These are phyloP conservation scores for Boletus sensibilis DNA, from an alignment of 768 basidiomycete genomes.

Conservation along the genomic window DNA sequence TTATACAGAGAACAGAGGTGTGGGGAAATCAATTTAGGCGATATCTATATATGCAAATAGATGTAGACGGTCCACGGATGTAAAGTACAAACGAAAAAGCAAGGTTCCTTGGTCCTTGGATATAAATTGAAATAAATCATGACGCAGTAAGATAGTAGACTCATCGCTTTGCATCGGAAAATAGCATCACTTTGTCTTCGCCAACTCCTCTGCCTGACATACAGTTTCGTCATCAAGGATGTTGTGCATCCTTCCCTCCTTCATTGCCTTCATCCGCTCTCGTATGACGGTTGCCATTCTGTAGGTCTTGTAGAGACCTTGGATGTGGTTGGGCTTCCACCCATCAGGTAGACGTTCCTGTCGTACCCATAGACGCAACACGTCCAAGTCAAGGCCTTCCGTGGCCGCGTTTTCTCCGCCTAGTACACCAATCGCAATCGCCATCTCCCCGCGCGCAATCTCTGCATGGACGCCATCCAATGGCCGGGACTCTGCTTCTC, in stretches of 20 bases:
- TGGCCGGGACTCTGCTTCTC: constrained; percentile 45
- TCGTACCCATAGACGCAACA: constrained; percentile 49
- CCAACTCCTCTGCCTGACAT: background rate
- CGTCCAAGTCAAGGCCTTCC: constrained; percentile 45
- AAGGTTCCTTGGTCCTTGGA: too few species aligned
- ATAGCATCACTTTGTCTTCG: constrained; percentile 18
- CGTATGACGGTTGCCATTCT: constrained; percentile 29
- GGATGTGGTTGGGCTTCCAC: constrained; percentile 34
- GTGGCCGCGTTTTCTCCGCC: constrained; percentile 36
- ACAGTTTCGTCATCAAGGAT: constrained; percentile 13
- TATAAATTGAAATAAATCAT: constrained; percentile 6
- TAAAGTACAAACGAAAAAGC: background rate
- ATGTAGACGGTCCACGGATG: background rate
- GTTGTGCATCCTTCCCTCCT: constrained; percentile 18
- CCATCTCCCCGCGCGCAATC: constrained; percentile 69
- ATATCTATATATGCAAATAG: background rate
- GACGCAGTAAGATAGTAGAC: background rate
- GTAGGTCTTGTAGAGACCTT: constrained; percentile 32
- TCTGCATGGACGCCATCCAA: constrained; percentile 51
- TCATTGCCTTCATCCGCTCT: constrained; percentile 27
- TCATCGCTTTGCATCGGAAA: background rate
- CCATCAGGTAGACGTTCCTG: constrained; percentile 49
- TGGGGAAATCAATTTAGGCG: too few species aligned
- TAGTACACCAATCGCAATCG: constrained; percentile 54
- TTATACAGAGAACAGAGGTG: background rate